phyloP scores from a whole-genome alignment of 164 flowering plant species.

The Sedum album region DNA sequence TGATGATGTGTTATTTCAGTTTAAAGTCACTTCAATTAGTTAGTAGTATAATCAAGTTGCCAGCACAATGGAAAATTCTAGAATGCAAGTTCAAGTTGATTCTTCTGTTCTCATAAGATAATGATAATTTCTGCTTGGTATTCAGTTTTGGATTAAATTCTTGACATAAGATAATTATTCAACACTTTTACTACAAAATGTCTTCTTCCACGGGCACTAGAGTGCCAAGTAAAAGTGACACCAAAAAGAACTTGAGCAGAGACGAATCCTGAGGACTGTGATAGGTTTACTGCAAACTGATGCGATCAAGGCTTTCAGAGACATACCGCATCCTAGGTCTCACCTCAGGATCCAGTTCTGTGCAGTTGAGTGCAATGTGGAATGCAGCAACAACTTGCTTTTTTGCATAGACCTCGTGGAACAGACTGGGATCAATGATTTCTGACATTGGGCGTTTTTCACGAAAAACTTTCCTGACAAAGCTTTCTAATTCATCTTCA shows the following conservation, averaged over 20 bases:
- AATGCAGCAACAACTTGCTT: slow-evolving; percentile 70
- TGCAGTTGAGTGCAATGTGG: slow-evolving; percentile 82
- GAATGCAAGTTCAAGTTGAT: no score
- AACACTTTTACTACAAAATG: background rate
- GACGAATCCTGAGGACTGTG: background rate
- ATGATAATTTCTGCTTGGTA: no score
- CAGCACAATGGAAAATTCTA: no score
- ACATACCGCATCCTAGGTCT: slow-evolving; percentile 83
- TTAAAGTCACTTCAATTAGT: no score
- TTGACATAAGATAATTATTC: no score
- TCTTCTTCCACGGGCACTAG: background rate
- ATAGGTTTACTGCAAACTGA: slow-evolving; percentile 9
- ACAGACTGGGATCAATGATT: slow-evolving; percentile 62
- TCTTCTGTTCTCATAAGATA: no score
- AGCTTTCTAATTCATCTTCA: slow-evolving; percentile 49
- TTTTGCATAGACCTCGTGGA: slow-evolving; percentile 71
- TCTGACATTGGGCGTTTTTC: slow-evolving; percentile 70
- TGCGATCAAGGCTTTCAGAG: slow-evolving; percentile 60
- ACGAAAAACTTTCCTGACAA: slow-evolving; percentile 63
- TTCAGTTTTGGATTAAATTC: no score
- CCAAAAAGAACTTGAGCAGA: background rate
- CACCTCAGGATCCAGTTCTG: slow-evolving; percentile 70
- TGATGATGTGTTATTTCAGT: no score
- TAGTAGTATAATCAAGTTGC: no score
- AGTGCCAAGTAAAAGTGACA: background rate